Evolutionary conservation across 768 basidiomycete genomes (phyloP).

Genomic region (Russula compacta): DNA sequence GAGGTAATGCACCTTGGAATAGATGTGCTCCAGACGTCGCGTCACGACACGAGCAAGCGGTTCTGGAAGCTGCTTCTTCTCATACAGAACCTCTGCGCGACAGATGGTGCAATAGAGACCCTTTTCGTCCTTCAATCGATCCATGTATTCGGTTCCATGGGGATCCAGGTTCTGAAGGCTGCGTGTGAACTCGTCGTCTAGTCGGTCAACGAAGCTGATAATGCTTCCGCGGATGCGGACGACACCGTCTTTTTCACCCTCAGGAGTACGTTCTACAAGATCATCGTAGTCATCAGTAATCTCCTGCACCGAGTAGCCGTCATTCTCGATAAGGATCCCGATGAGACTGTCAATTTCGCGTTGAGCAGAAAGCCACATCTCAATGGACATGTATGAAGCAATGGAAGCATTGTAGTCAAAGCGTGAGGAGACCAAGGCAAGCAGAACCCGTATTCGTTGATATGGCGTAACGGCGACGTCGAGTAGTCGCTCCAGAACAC

Average conservation of each 20-base stretch:
- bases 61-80: slow-evolving; percentile 66
- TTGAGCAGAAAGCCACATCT: slow-evolving; percentile 83
- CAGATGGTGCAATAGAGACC: slow-evolving; percentile 89
- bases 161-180: slow-evolving; percentile 97
- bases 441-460: slow-evolving; percentile 87
- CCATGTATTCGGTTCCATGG: slow-evolving; percentile 98
- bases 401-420: slow-evolving; percentile 95
- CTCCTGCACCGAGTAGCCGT: slow-evolving; percentile 78
- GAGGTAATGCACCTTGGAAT: slow-evolving; percentile 68
- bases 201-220: slow-evolving; percentile 90
- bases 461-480: slow-evolving; percentile 83
- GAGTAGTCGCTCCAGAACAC: slow-evolving; percentile 78
- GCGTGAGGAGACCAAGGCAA: slow-evolving; percentile 87
- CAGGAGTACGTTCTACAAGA: slow-evolving; percentile 69
- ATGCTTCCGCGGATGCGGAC: slow-evolving; percentile 91
- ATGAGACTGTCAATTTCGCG: slow-evolving; percentile 85
- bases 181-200: slow-evolving; percentile 97
- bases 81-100: slow-evolving; percentile 87
- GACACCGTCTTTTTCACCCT: slow-evolving; percentile 55
- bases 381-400: slow-evolving; percentile 81
- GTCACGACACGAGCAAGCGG: slow-evolving; percentile 83
- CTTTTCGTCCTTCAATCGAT: slow-evolving; percentile 93
- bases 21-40: slow-evolving; percentile 95
- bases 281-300: slow-evolving; percentile 89
- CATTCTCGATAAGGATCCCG: slow-evolving; percentile 60